These are phyloP conservation scores for Lactarius tabidus DNA, from an alignment of 768 basidiomycete species.

Conservation along the genomic window DNA sequence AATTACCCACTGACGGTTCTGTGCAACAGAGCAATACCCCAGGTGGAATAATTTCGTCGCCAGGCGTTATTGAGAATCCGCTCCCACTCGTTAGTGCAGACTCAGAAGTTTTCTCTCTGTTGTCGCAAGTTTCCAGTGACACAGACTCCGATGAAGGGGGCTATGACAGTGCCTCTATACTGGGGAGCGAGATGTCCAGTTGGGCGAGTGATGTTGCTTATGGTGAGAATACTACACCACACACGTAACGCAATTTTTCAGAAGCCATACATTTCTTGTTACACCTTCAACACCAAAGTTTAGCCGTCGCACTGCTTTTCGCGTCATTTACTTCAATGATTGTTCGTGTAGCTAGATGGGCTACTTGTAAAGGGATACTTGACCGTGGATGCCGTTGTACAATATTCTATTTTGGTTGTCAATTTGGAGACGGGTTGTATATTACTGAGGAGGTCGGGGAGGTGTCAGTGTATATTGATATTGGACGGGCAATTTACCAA, in stretches of 20 bases:
- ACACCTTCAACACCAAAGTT: not conserved
- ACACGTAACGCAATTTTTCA: not conserved
- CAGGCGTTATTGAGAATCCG: not conserved
- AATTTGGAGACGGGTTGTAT: not conserved
- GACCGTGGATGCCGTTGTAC: not conserved
- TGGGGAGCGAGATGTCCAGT: constrained; percentile 20
- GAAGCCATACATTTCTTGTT: not conserved
- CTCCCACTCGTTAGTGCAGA: constrained; percentile 2
- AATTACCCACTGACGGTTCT: not conserved
- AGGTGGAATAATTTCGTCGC: not conserved
- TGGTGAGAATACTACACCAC: not conserved
- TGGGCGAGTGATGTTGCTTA: constrained; percentile 17
- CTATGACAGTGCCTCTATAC: constrained; percentile 16
- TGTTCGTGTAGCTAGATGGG: not conserved
- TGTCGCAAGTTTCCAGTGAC: constrained; percentile 18
- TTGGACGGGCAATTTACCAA: not conserved
- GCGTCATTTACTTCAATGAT: not conserved
- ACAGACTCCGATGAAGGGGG: constrained; percentile 20
- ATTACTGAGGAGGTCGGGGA: not conserved
- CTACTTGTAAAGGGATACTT: constrained; percentile 1
- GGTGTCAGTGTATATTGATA: not conserved
- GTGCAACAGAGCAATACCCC: constrained; percentile 4
- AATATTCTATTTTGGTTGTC: not conserved
- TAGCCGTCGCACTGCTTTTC: not conserved
- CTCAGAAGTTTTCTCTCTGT: constrained; percentile 22